phyloP scores from a whole-genome alignment of 257 asterid genomes.

The Mentha longifolia region DNA sequence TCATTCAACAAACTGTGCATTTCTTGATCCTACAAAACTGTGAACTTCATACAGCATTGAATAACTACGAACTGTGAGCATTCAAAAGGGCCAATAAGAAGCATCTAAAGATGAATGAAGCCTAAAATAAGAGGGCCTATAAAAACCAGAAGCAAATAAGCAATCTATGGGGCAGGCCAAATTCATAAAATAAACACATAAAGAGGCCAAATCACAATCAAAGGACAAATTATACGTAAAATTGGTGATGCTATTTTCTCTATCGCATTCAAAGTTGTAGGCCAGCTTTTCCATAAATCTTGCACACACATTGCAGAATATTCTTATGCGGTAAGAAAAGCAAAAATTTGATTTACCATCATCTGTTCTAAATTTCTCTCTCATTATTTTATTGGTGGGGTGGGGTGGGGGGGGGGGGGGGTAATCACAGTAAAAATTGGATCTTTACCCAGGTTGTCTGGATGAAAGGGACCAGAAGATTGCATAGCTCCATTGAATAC shows the following conservation, averaged over 20 bases:
- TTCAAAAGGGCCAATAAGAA: slow-evolving; percentile 27
- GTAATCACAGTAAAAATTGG: slow-evolving; percentile 13
- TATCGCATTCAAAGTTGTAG: not conserved
- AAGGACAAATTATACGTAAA: slow-evolving; percentile 4
- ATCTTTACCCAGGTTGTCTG: slow-evolving; percentile 63
- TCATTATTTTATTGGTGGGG: not conserved
- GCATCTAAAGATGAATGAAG: not conserved
- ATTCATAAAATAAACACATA: slow-evolving; percentile 7
- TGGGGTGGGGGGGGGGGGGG: too few species aligned
- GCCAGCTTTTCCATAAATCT: not conserved
- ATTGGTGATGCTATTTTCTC: not conserved
- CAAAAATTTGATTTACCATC: not conserved
- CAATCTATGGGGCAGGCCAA: slow-evolving; percentile 18
- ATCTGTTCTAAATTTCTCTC: not conserved
- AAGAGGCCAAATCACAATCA: slow-evolving; percentile 2
- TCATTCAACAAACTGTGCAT: slow-evolving; percentile 6
- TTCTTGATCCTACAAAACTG: slow-evolving; percentile 11
- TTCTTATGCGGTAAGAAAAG: slow-evolving; percentile 6
- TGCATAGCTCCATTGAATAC: slow-evolving; percentile 92
- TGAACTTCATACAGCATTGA: slow-evolving; percentile 17
- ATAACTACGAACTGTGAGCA: not conserved
- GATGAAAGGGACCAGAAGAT: slow-evolving; percentile 83
- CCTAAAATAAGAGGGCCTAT: slow-evolving; percentile 29
- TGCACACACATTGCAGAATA: slow-evolving; percentile 1
- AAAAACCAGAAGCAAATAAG: slow-evolving; percentile 35